phyloP scores from a whole-genome alignment of 2,329 filamentous ascomycete species.

The Gnomoniopsis smithogilvyi region DNA sequence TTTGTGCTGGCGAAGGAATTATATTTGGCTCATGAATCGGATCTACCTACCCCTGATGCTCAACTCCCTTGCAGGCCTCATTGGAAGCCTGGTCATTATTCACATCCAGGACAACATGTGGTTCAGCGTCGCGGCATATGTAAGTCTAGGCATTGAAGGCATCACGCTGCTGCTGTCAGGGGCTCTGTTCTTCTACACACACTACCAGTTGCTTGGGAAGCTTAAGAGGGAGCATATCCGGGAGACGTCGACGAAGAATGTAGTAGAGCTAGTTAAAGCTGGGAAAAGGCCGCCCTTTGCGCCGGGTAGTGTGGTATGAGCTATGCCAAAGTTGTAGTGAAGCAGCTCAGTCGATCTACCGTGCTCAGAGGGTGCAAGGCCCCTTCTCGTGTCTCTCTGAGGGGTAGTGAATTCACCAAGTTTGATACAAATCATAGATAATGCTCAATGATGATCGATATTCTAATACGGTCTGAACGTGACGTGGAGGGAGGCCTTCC shows the following conservation, averaged over 20 bases:
- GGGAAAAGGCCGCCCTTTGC: constrained; percentile 20
- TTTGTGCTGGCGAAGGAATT: constrained; percentile 42
- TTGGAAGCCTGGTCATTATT: constrained; percentile 47
- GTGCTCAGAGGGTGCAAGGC: too few species aligned
- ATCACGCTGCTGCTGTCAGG: constrained; percentile 25
- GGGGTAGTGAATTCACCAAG: too few species aligned
- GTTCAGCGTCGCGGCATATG: constrained; percentile 40
- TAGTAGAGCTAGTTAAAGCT: constrained; percentile 7
- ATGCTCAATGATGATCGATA: too few species aligned
- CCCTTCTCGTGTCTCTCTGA: too few species aligned
- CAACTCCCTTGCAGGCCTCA: constrained; percentile 46
- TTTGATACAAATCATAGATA: too few species aligned
- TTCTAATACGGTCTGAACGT: too few species aligned
- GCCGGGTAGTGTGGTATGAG: constrained; percentile 26
- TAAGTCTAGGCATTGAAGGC: constrained; percentile 36
- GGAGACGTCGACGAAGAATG: constrained; percentile 10
- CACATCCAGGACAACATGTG: constrained; percentile 43
- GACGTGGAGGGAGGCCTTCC: too few species aligned
- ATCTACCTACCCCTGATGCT: constrained; percentile 44
- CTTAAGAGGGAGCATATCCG: constrained; percentile 28
- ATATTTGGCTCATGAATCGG: constrained; percentile 51
- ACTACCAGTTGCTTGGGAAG: constrained; percentile 28
- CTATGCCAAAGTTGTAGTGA: not conserved
- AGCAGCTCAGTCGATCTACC: too few species aligned
- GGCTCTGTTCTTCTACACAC: constrained; percentile 28